Base-by-base conservation (phyloP, 768 basidiomycete species). In the Amanita subjunquillea region DNA sequence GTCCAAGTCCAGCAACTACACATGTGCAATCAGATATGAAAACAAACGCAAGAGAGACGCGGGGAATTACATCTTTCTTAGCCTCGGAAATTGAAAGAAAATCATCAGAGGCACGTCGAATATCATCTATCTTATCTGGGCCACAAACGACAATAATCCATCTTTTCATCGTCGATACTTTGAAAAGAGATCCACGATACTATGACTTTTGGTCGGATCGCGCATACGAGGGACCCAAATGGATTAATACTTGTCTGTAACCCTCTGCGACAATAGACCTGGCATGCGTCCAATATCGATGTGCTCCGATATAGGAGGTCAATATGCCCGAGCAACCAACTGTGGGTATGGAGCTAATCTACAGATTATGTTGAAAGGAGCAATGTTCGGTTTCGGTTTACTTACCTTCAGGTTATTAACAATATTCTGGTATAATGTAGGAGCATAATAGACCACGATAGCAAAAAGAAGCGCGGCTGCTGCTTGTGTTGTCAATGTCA, bases 61-160 rank as follows among this genome's bases (percentile, higher is more conserved):
- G 30, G 2, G 6, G 2, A 15, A 32, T 25, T 48, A 50, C 48
- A 20, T 50, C 72, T 50, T 61, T 56, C 37, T 69, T 65, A 3
- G 70, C 70, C n/a, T 69, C 67, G 53, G 57, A 53, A 48, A 72
- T 65, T 27, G 75, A 77, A 6, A 78, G 61, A 25, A 67, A 66
- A 12, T 73, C 66, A 47, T 77, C 76, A 5, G 72, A 66, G 15
- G 72, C 71, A 52, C 64, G 71, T 42, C 72, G 69, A 25, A 80
- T 56, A 40, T 78, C 74, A 3, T 78, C 73, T 20, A 76, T 62
- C 32, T 68, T 64, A 22, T 64, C 53, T 1, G 63, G 62, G 1
- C 73, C 71, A 10, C 69, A 67, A 20, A 72, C 62, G 6, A 79
- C 60, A 17, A 78, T 67, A 5, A 71, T 54, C 78, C 79, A 80